Base-by-base conservation (phyloP, 805 yeast genomes). In the Myxozyma kluyveri region DNA sequence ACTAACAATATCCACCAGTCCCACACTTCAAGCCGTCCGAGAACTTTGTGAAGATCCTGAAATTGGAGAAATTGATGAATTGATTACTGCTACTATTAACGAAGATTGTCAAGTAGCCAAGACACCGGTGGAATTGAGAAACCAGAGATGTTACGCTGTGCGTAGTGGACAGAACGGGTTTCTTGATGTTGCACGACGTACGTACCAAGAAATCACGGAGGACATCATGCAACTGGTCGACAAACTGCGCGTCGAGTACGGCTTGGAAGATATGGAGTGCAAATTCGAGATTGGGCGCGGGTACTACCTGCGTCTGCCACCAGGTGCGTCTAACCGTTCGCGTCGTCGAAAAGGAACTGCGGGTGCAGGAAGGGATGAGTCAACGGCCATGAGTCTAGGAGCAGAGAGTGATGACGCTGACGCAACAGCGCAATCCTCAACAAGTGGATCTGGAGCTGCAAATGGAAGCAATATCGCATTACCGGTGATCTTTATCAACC, bases 81-180 rank as follows among this genome's bases (percentile, higher is more conserved):
- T 63, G 4, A 71, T 76, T 1, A 52, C 71, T 42, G 61, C 60
- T 1, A 63, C 60, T 29, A 68, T 76, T 5, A 75, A 74, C 56
- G 75, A 72, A 32, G 78, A 75, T 52, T 70, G 75, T 45, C 46
- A 51, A 2, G 73, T 77, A 78, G 78, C 76, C 0, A 61, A 61
- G 0, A 63, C 69, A 1, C 61, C 72, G 1, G 54, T 73, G 3
- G 77, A 76, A 42, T 56, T 75, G 32, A 71, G 69, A 55, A 75
- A 74, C 53, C 80, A 75, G 50, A 67, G 67, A 53, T 67, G 73
- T 26, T 74, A 72, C 61, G 79, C 80, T 0, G 72, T 76, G 0
- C 75, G 67, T 52, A 62, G 71, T 33, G 78, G 78, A 0, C 59
- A 64, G 1, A 76, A 77, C 60, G 80, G 80, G 0, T 56, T 77